phyloP scores from a whole-genome alignment of 805 yeast species.

The Ogataea trehaloabstinens region DNA sequence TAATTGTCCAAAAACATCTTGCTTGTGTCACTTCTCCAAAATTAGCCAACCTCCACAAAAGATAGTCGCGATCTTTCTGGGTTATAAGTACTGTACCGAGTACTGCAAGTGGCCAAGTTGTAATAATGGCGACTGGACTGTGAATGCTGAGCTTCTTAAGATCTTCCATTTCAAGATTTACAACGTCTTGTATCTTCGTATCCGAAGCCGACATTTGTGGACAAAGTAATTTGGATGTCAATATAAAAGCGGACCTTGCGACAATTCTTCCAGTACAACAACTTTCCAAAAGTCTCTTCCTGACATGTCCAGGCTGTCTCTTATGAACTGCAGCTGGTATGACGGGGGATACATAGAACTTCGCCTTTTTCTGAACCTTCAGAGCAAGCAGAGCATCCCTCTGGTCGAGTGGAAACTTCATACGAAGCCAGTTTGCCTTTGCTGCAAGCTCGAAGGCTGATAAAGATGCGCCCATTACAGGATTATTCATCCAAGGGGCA shows the following conservation, averaged over 20 bases:
- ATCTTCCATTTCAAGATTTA: slow-evolving; percentile 1
- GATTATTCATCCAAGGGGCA: slow-evolving; percentile 38
- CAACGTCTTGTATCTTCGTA: slow-evolving; percentile 6
- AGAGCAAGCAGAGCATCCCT: slow-evolving; percentile 4
- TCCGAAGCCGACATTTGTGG: slow-evolving; percentile 8
- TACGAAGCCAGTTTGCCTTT: slow-evolving; percentile 34
- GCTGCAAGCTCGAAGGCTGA: slow-evolving; percentile 36
- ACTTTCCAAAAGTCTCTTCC: slow-evolving; percentile 16
- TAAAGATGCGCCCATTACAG: slow-evolving; percentile 37
- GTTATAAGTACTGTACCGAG: slow-evolving; percentile 12
- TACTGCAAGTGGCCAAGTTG: slow-evolving; percentile 17
- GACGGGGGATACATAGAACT: slow-evolving; percentile 17
- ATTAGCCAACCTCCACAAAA: slow-evolving; percentile 7
- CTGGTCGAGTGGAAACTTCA: slow-evolving; percentile 13
- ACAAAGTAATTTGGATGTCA: slow-evolving; percentile 10
- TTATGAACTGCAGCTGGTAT: slow-evolving; percentile 10
- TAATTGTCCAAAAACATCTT: slow-evolving; percentile 8
- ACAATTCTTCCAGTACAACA: slow-evolving; percentile 12
- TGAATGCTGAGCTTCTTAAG: slow-evolving; percentile 10
- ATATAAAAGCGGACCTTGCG: slow-evolving; percentile 10
- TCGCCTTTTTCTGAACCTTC: slow-evolving; percentile 8
- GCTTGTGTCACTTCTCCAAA: slow-evolving; percentile 10
- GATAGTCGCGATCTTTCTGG: slow-evolving; percentile 8
- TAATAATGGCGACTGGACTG: slow-evolving; percentile 7
- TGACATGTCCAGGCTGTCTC: slow-evolving; percentile 12